These are phyloP conservation scores for Nephelium lappaceum DNA, from an alignment of 345 rosid genomes.

Conservation along the genomic window DNA sequence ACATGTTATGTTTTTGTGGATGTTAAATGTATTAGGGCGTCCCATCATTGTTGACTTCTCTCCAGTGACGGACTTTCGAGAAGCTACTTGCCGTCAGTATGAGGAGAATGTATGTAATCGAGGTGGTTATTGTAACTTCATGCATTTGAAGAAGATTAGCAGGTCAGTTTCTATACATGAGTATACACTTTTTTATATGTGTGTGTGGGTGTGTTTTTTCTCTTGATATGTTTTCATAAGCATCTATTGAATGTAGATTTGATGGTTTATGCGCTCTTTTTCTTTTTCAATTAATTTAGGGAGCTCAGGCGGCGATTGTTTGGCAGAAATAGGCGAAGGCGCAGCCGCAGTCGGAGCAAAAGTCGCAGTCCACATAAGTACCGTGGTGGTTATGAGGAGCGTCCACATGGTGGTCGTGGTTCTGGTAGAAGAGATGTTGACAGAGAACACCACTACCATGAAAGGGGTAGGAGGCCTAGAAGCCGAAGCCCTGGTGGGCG, in stretches of 20 bases:
- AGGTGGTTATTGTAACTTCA: constrained; percentile 67
- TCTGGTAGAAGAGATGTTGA: constrained; percentile 47
- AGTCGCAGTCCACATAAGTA: constrained; percentile 50
- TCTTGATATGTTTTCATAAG: background rate
- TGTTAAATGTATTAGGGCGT: constrained; percentile 36
- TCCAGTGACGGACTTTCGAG: constrained; percentile 59
- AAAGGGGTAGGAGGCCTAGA: constrained; percentile 48
- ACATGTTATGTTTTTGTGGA: background rate
- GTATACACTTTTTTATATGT: background rate
- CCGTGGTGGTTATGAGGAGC: constrained; percentile 36
- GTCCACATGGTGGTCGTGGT: constrained; percentile 35
- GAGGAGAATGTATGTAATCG: constrained; percentile 62
- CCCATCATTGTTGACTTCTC: constrained; percentile 58
- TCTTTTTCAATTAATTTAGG: constrained; percentile 25
- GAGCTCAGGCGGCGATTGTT: constrained; percentile 54
- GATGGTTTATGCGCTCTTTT: background rate
- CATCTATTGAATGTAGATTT: background rate
- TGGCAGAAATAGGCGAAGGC: constrained; percentile 42
- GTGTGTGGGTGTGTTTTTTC: no score
- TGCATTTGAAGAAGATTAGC: constrained; percentile 66
- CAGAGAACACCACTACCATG: constrained; percentile 37
- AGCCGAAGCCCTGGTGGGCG: constrained; percentile 51
- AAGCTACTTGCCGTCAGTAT: constrained; percentile 64
- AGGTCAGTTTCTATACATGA: constrained; percentile 26
- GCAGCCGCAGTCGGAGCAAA: constrained; percentile 43